These are phyloP conservation scores for Aspergillus tamarii DNA, from an alignment of 2,329 filamentous ascomycete genomes.

Conservation along the genomic window DNA sequence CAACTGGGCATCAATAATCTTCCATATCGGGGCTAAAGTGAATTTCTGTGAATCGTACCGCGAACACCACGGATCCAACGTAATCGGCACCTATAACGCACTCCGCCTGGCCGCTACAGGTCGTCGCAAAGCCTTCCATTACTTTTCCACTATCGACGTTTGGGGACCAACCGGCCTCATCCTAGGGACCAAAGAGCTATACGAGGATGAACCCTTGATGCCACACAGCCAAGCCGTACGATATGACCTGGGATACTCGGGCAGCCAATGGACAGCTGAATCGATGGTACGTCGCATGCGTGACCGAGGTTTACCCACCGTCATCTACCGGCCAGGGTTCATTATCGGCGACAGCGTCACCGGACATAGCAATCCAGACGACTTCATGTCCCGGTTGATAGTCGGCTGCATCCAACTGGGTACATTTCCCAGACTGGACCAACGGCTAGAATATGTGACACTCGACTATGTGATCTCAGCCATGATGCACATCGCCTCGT, in stretches of 20 bases:
- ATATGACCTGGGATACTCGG: constrained; percentile 57
- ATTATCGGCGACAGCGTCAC: constrained; percentile 69
- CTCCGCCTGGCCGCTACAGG: constrained; percentile 7
- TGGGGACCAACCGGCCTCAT: constrained; percentile 14
- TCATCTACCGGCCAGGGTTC: constrained; percentile 77
- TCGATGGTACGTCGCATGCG: constrained; percentile 73
- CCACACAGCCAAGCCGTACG: constrained; percentile 12
- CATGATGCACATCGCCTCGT: constrained; percentile 16
- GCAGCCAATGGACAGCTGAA: constrained; percentile 37
- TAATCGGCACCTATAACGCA: constrained; percentile 8
- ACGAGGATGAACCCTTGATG: constrained; percentile 15
- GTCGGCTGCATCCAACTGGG: constrained; percentile 79
- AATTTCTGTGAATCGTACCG: constrained; percentile 15
- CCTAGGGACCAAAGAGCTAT: constrained; percentile 7
- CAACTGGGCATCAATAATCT: constrained; percentile 13
- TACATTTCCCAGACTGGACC: constrained; percentile 5
- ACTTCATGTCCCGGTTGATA: constrained; percentile 77
- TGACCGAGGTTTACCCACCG: constrained; percentile 68
- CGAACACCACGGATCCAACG: constrained; percentile 13
- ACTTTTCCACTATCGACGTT: constrained; percentile 14
- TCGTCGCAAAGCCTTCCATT: constrained; percentile 15
- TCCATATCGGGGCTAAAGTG: constrained; percentile 14
- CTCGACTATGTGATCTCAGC: constrained; percentile 17
- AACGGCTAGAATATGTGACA: constrained; percentile 12
- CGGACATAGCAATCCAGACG: constrained; percentile 69